These are phyloP conservation scores for Aspergillus pseudonomiae DNA, from an alignment of 2,329 filamentous ascomycete genomes.

Conservation along the genomic window DNA sequence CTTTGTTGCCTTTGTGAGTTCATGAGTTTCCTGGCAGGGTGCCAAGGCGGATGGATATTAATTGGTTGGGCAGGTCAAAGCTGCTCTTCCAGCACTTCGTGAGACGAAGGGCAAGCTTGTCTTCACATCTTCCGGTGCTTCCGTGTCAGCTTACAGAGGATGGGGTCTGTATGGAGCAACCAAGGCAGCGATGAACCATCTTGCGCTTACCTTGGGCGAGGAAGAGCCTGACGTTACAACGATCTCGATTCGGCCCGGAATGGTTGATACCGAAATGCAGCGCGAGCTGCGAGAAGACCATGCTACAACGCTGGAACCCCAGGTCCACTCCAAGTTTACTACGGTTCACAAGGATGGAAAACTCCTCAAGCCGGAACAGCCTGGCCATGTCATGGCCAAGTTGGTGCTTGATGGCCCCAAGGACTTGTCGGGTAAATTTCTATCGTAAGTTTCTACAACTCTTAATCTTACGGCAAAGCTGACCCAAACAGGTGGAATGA, in stretches of 20 bases:
- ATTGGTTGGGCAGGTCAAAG: constrained; percentile 27
- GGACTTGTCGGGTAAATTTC: constrained; percentile 74
- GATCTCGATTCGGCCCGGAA: constrained; percentile 37
- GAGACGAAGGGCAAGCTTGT: constrained; percentile 39
- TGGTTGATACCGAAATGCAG: constrained; percentile 42
- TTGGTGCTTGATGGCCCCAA: constrained; percentile 67
- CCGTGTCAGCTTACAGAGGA: constrained; percentile 34
- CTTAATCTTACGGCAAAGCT: constrained; percentile 20
- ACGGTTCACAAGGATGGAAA: constrained; percentile 70
- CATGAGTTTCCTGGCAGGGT: constrained; percentile 46
- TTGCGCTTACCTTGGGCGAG: constrained; percentile 31
- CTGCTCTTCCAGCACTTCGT: constrained; percentile 36
- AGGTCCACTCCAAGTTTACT: constrained; percentile 66
- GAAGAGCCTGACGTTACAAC: constrained; percentile 32
- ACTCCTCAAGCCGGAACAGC: constrained; percentile 79
- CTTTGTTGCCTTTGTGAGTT: constrained; percentile 71
- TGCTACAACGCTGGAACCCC: constrained; percentile 60
- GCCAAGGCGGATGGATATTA: neutral
- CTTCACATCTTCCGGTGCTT: constrained; percentile 41
- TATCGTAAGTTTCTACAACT: constrained; percentile 44
- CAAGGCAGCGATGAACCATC: constrained; percentile 42
- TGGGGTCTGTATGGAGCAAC: constrained; percentile 42
- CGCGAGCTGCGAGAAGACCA: constrained; percentile 75
- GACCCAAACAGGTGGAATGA: constrained; percentile 49
- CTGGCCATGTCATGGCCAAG: constrained; percentile 82